Evolutionary conservation across 108 stramenopile genomes (phyloP), one percentile per base, ranked within the genome.

Genomic region (Stephanodiscus minutulus): DNA sequence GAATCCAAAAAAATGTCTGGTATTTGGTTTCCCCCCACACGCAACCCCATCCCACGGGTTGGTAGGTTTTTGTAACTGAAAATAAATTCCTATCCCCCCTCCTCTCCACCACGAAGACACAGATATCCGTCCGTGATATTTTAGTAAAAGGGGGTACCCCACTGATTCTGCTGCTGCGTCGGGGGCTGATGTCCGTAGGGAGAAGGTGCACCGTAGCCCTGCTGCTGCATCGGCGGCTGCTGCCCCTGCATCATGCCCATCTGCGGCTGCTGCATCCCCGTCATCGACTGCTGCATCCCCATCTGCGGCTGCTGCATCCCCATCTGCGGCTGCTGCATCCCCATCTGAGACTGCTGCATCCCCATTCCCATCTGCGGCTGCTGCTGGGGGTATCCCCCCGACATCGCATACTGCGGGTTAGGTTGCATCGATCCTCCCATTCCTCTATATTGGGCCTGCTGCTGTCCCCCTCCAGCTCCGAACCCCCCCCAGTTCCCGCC

Each of bases 401-500:
- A 60, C 70, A 70, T 65, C 39, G 70, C 12, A 74, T 75, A 73
- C 53, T 76, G 76, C 57, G 71, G 80, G 46, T 49, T 67, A 29
- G 18, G 64, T 22, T 59, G 66, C 35, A 61, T 68, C 70, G 68
- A 60, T 11, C 43, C 58, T 12, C 74, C 70, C 44, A 57, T 28
- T 9, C 54, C 44, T n/a, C 71, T 74, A 58, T 11, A 76, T 55
- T 68, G 50, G 59, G 73, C 36, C 22, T 61, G 66, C 58, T 84
- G 79, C 48, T 79, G 64, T 15, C 13, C 12, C 57, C 61, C 68
- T 27, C 69, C 77, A 7, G 24, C 62, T 2, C 83, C 87, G 68
- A 82, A 77, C 17, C 86, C 85, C 28, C 82, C 85, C 90, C 68
- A 82, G 70, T 88, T 89, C 24, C 87, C 88, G 64, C 77, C 71